phyloP scores from a whole-genome alignment of 2,329 filamentous ascomycete genomes.

The Ceratocystis destructans region DNA sequence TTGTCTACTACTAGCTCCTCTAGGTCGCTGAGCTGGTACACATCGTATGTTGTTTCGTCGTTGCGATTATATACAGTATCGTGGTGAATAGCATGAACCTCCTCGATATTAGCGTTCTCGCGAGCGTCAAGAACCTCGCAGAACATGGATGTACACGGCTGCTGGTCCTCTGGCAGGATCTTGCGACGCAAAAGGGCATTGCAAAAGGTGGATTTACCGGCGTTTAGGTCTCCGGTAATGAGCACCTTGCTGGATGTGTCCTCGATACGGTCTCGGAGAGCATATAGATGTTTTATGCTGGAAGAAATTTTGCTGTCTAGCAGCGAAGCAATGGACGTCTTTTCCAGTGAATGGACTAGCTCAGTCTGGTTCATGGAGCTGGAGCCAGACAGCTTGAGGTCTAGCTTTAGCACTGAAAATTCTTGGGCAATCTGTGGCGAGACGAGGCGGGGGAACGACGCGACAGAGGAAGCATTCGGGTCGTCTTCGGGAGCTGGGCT shows the following conservation, averaged over 20 bases:
- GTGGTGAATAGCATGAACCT: conserved; percentile 89
- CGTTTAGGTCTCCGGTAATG: conserved; percentile 89
- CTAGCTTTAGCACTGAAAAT: conserved; percentile 88
- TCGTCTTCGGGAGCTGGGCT: conserved; percentile 40
- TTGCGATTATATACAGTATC: conserved; percentile 68
- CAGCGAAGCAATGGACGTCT: conserved; percentile 75
- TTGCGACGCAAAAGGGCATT: conserved; percentile 91
- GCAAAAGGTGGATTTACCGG: conserved; percentile 97
- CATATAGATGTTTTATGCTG: conserved; percentile 78
- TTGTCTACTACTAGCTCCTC: conserved; percentile 87
- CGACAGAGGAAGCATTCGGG: conserved; percentile 37
- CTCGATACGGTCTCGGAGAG: conserved; percentile 83
- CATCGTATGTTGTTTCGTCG: conserved; percentile 87
- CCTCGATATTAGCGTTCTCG: conserved; percentile 81
- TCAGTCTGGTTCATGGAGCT: conserved; percentile 76
- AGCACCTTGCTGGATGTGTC: conserved; percentile 95
- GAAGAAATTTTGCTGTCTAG: conserved; percentile 89
- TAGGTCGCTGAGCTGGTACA: conserved; percentile 62
- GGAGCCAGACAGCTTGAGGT: conserved; percentile 54
- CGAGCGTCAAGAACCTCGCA: conserved; percentile 89
- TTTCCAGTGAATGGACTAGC: conserved; percentile 87
- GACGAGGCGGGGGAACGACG: conserved; percentile 55
- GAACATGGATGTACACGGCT: conserved; percentile 96
- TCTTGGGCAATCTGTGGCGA: conserved; percentile 89
- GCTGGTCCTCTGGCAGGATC: conserved; percentile 88